Evolutionary conservation across 2,329 filamentous ascomycete species (phyloP).

Genomic region (Fusarium annulatum): DNA sequence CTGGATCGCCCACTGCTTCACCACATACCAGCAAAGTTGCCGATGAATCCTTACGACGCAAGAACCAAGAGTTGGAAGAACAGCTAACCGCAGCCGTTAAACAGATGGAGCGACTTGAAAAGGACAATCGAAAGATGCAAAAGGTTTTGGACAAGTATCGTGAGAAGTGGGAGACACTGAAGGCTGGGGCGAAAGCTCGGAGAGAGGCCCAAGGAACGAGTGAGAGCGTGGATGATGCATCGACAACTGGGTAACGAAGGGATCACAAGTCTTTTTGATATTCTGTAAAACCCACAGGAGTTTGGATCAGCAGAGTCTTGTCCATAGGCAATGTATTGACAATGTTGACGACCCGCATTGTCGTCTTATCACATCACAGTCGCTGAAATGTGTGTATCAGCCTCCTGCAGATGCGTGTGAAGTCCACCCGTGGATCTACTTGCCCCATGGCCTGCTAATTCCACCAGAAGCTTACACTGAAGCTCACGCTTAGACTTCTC

Average conservation of each 20-base stretch:
- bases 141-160: constrained; percentile 68
- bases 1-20: constrained; percentile 62
- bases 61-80: constrained; percentile 75
- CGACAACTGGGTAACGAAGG: constrained; percentile 29
- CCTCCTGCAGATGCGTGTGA: not conserved
- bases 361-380: not conserved
- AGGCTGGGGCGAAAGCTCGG: constrained; percentile 69
- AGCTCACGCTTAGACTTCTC: constrained; percentile 83
- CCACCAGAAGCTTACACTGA: constrained; percentile 99
- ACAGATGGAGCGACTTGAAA: constrained; percentile 75
- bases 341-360: not conserved
- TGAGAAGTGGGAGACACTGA: constrained; percentile 70
- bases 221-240: constrained; percentile 51
- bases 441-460: constrained; percentile 55
- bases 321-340: not conserved
- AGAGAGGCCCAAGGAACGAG: constrained; percentile 54
- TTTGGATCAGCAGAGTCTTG: not conserved
- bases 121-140: constrained; percentile 65
- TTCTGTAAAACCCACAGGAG: not conserved
- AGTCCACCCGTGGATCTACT: not conserved
- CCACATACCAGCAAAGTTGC: constrained; percentile 36
- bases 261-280: not conserved
- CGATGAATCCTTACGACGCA: constrained; percentile 56
- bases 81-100: constrained; percentile 67
- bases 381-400: not conserved